phyloP scores from a whole-genome alignment of 495 filamentous ascomycete species.

The Penicillium angulare region DNA sequence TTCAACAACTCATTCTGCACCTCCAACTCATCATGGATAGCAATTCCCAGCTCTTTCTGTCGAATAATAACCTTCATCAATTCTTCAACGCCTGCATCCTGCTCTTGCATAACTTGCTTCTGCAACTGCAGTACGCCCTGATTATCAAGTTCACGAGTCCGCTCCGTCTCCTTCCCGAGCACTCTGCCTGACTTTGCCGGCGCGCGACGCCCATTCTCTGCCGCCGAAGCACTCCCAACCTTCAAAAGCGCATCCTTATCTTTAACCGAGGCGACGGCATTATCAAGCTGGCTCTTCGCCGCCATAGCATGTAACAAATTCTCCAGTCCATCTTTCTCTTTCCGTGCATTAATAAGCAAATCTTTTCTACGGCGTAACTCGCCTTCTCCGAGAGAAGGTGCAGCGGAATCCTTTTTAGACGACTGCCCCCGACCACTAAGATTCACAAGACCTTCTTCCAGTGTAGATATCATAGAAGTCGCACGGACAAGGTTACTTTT shows the following conservation, averaged over 20 bases:
- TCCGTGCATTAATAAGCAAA: conserved; percentile 69
- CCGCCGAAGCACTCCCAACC: conserved; percentile 8
- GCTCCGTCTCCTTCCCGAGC: conserved; percentile 84
- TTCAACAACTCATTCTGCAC: conserved; percentile 80
- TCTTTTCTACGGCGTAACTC: conserved; percentile 81
- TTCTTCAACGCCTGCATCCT: conserved; percentile 77
- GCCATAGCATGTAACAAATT: conserved; percentile 73
- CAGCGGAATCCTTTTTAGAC: background rate
- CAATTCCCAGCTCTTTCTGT: conserved; percentile 82
- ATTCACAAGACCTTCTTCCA: conserved; percentile 70
- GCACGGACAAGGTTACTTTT: conserved; percentile 80
- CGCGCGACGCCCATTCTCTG: conserved; percentile 17
- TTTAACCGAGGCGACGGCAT: conserved; percentile 46
- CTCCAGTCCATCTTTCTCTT: conserved; percentile 86
- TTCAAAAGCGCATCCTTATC: conserved; percentile 57
- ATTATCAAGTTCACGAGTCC: conserved; percentile 88
- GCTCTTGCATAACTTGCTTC: conserved; percentile 75
- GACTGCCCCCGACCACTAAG: conserved; percentile 19
- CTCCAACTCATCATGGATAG: conserved; percentile 82
- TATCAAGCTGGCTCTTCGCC: conserved; percentile 50
- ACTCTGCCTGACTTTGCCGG: conserved; percentile 58
- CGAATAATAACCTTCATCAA: conserved; percentile 72
- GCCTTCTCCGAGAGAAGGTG: conserved; percentile 68
- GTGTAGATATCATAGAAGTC: conserved; percentile 58
- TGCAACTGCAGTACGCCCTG: conserved; percentile 84